Evolutionary conservation across 2,329 filamentous ascomycete genomes (phyloP), one percentile per base, ranked within the genome.

Genomic region (Knoxdaviesia proteae): DNA sequence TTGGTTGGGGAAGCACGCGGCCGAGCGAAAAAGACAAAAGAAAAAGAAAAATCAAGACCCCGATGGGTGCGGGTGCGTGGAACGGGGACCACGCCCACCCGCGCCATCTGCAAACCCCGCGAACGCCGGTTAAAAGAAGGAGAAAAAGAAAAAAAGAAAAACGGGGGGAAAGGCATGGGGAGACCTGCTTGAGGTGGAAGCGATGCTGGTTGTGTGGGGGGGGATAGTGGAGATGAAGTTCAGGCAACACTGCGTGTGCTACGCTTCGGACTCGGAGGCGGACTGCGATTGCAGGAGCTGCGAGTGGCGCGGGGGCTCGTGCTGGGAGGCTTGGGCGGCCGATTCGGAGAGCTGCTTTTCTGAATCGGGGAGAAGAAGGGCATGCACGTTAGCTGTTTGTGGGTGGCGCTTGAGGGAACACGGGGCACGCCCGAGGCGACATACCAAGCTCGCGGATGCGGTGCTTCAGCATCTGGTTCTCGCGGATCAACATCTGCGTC

Each of bases 381-480:
- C 54, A 45, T 54, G 51, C 40, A 42, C 7, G 3, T 34, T 35
- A 8, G 29, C 10, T 41, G 32, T 7, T 41, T 20, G 11, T 7
- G 2, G 10, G 30, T 7, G 5, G 36, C 34, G 10, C 34, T 5
- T n/a, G 8, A 4, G 33, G 6, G 7, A 35, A 40, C 1, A 38
- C 6, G n/a, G 29, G 8, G 5, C 31, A 36, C 6, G 9, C 7
- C 2, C n/a, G 34, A 9, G 8, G 4, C 39, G n/a, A 42, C 65
- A 50, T 60, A 80, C 79, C 80, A 9, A 86, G 61, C 52, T 86
- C 80, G 34, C 77, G 68, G 46, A 86, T 81, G 40, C 82, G 68
- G 54, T 77, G 69, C 47, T 78, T 75, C 42, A 88, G 62, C 81
- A 88, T 86, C 58, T 87, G 81, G 50, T 87, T 88, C 61, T 87